phyloP scores from a whole-genome alignment of 2,329 filamentous ascomycete genomes.

The Stemphylium lycopersici region DNA sequence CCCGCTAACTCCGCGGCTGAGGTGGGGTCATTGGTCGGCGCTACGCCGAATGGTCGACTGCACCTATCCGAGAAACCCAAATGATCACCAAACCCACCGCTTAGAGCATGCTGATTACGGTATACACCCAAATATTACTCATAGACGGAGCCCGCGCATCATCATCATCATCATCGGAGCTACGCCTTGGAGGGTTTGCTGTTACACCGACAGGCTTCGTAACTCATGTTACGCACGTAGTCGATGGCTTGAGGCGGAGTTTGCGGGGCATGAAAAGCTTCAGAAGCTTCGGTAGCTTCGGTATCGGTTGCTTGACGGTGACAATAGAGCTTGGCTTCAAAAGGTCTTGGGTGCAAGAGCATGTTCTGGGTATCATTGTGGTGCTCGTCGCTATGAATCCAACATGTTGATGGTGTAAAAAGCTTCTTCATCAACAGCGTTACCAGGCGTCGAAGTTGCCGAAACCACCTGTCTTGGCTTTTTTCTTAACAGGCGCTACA shows the following conservation, averaged over 20 bases:
- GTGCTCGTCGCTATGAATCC: neutral
- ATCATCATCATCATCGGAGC: no score
- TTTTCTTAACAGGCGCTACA: slow-evolving; percentile 74
- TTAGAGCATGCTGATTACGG: no score
- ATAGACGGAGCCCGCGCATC: no score
- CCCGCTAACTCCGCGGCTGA: no score
- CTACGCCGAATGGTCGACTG: no score
- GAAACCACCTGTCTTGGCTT: slow-evolving; percentile 77
- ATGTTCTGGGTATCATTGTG: neutral
- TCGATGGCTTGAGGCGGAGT: neutral
- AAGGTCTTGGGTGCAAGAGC: neutral
- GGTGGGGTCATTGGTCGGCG: no score
- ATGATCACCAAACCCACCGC: no score
- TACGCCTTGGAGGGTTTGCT: no score
- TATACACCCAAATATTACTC: no score
- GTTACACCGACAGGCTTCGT: no score
- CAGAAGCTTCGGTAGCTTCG: no score
- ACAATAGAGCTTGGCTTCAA: neutral
- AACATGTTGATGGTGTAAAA: neutral
- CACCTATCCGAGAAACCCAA: no score
- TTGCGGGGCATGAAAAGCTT: neutral
- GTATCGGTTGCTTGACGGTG: neutral
- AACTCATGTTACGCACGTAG: neutral
- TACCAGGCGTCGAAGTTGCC: slow-evolving; percentile 95
- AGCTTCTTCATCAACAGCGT: neutral